phyloP scores from a whole-genome alignment of 2,329 filamentous ascomycete species.

The Gaeumannomyces tritici region DNA sequence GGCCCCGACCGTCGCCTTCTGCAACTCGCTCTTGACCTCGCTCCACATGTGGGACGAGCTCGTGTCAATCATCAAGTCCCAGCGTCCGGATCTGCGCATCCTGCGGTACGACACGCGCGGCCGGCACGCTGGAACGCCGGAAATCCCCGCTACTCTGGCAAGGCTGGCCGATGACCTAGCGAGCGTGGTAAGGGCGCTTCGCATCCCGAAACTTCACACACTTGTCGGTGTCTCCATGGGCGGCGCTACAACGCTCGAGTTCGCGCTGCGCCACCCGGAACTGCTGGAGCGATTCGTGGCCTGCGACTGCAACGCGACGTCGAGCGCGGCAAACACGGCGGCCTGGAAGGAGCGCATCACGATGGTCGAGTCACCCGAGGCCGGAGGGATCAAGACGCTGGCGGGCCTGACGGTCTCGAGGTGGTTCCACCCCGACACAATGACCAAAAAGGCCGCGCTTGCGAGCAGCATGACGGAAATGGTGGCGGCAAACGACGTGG shows the following conservation, averaged over 20 bases:
- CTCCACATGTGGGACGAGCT: conserved; percentile 75
- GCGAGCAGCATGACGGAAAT: conserved; percentile 55
- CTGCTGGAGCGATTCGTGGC: conserved; percentile 54
- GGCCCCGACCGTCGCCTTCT: conserved; percentile 65
- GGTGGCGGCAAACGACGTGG: conserved; percentile 58
- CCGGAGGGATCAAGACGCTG: conserved; percentile 49
- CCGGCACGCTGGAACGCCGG: conserved; percentile 40
- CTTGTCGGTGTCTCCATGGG: conserved; percentile 74
- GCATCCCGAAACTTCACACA: conserved; percentile 55
- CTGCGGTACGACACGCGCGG: conserved; percentile 73
- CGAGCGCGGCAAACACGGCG: conserved; percentile 63
- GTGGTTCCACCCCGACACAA: conserved; percentile 62
- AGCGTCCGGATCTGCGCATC: conserved; percentile 58
- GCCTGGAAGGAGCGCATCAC: conserved; percentile 72
- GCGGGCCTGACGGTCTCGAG: conserved; percentile 62
- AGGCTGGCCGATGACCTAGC: conserved; percentile 59
- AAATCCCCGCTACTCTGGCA: conserved; percentile 48
- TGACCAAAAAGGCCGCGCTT: conserved; percentile 31
- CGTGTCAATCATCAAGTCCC: conserved; percentile 47
- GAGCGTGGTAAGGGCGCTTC: conserved; percentile 56
- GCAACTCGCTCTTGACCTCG: conserved; percentile 72
- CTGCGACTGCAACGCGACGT: conserved; percentile 70
- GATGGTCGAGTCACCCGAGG: conserved; percentile 45
- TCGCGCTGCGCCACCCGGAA: conserved; percentile 55
- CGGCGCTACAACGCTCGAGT: conserved; percentile 67